Evolutionary conservation across 108 stramenopile species (phyloP).

Genomic region (Fragilaria crotonensis): DNA sequence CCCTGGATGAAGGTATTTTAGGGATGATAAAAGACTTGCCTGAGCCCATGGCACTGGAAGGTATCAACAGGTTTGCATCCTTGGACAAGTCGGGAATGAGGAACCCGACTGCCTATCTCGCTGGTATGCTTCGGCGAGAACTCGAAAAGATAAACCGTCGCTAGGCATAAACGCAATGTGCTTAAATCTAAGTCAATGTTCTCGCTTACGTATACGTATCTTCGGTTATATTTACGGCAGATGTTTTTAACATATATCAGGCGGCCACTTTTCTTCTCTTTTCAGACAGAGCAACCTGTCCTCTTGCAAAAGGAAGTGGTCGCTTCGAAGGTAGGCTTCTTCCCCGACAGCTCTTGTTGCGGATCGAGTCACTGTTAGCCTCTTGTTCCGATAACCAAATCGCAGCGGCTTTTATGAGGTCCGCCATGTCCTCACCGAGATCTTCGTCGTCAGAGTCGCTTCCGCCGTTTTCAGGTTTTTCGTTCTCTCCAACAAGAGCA

Average conservation of each 20-base stretch:
- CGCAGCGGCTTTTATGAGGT: constrained; percentile 71
- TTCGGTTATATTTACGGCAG: no score
- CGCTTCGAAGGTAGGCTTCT: constrained; percentile 6
- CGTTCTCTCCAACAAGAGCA: constrained; percentile 12
- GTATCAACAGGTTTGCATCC: constrained; percentile 54
- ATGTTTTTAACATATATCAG: no score
- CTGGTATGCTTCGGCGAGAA: constrained; percentile 66
- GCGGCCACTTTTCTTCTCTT: background rate
- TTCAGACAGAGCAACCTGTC: background rate
- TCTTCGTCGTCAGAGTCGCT: constrained; percentile 28
- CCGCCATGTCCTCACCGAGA: constrained; percentile 46
- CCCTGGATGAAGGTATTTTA: constrained; percentile 53
- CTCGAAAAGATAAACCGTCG: constrained; percentile 49
- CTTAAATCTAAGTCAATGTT: no score
- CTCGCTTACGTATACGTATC: no score
- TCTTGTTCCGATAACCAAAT: constrained; percentile 77
- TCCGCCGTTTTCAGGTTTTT: constrained; percentile 12
- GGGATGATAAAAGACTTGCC: constrained; percentile 70
- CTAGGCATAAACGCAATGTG: constrained; percentile 10
- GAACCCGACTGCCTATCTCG: constrained; percentile 61
- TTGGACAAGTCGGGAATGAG: constrained; percentile 66
- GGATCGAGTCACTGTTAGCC: constrained; percentile 12
- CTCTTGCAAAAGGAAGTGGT: background rate
- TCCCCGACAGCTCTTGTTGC: constrained; percentile 4
- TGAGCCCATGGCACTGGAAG: constrained; percentile 49